Percentiles rank a stretch among this genome's conserved stretches.
Evolutionary conservation across 1,284 basidiomycete species (phyloP).

Genomic region (Ceratobasidium sp.): DNA sequence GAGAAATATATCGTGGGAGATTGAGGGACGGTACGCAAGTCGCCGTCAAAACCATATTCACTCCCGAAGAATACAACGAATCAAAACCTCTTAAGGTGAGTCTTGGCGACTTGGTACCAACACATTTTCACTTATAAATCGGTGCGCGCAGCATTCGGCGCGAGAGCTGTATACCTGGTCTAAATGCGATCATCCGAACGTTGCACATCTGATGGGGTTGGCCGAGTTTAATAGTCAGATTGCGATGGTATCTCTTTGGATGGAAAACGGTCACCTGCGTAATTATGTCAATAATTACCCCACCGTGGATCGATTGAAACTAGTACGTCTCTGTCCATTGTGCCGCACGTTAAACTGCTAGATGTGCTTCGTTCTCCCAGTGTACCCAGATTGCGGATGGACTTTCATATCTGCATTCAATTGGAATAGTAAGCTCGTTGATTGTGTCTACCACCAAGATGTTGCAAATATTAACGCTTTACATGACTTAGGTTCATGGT

Average conservation of each 20-base stretch:
- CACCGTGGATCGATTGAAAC: background rate
- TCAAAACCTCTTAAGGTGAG: background rate
- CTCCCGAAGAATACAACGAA: background rate
- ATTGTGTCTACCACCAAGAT: background rate
- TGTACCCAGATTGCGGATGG: background rate
- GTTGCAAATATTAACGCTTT: too few species aligned
- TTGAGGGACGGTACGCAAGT: background rate
- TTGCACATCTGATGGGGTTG: background rate
- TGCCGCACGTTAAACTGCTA: background rate
- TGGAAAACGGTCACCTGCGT: background rate
- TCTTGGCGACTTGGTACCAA: background rate
- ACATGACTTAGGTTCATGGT: conserved; percentile 14
- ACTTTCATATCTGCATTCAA: background rate
- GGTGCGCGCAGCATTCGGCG: background rate
- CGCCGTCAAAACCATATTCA: background rate
- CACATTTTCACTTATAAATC: too few species aligned
- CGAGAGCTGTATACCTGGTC: background rate
- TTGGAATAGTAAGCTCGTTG: conserved; percentile 4
- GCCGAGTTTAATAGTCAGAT: background rate
- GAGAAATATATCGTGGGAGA: background rate
- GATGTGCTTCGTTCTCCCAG: background rate
- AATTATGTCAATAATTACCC: background rate
- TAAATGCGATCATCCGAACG: conserved; percentile 1
- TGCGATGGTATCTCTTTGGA: background rate
- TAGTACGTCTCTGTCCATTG: background rate